Evolutionary conservation across 352 stramenopile genomes (phyloP), one percentile per base, ranked within the genome.

Genomic region (Globisporangium recalcitrans): DNA sequence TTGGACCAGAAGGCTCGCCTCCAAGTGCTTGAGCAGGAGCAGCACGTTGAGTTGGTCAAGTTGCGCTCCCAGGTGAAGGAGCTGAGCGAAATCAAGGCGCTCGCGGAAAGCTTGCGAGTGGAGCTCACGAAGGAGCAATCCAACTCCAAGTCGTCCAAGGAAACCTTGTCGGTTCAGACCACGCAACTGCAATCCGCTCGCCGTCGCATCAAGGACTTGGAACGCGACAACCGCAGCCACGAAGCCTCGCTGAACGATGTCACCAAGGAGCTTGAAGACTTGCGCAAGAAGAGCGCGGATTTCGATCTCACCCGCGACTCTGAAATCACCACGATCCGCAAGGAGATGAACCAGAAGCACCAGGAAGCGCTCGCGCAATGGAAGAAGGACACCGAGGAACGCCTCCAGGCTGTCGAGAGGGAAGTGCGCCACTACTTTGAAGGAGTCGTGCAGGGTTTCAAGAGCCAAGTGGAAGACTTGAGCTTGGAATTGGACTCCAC

Each of bases 331-430:
- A 85, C 72, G 27, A 70, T 91, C 46, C 72, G 85, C 58, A 87
- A 84, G 46, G 85, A 93, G 60, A 91, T 88, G 82, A 82, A 82
- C 61, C 64, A 66, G 16, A 93, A 93, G 62, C 78, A 90, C 66
- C 67, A 87, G 62, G 82, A 91, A 62, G 68, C 80, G 8, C 75
- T 90, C 36, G 77, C 80, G 2, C 75, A 86, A 62, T 90, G 77
- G 79, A 91, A 90, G 58, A 90, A 89, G 48, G 85, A 93, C 57
- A 72, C 80, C 1, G 85, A 93, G 52, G 85, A 91, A 19, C 82
- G 82, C 34, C 63, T 90, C n/a, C 56, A 74, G 7, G 75, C 63
- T 34, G 80, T 93, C 48, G 82, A 93, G 66, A 83, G 75, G 58
- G 85, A 93, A 65, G 77, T 90, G 36, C 85, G 82, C 31, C 78